Percentiles rank a stretch among this genome's conserved stretches.
phyloP scores from a whole-genome alignment of 1,284 basidiomycete species.

The Mycosarcoma mackinlayi region DNA sequence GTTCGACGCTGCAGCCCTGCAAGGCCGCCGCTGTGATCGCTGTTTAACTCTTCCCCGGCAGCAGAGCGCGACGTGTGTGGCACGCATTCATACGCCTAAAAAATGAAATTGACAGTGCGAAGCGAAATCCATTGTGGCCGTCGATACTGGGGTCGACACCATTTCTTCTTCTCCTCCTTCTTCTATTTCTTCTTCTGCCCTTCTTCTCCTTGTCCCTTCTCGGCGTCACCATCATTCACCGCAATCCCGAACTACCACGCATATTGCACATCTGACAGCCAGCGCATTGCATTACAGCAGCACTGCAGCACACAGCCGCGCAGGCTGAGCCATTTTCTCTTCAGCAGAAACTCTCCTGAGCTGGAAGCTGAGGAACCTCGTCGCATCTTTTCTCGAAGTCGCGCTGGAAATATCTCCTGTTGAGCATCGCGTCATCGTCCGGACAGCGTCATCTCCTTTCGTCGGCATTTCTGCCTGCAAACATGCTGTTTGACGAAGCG shows the following conservation, averaged over 20 bases:
- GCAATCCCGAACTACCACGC: too few species aligned
- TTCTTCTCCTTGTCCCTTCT: not conserved
- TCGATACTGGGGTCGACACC: not conserved
- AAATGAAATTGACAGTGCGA: not conserved
- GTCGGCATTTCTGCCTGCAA: too few species aligned
- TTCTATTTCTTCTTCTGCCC: not conserved
- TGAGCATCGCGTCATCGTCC: too few species aligned
- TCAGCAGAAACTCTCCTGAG: too few species aligned
- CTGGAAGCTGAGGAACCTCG: too few species aligned
- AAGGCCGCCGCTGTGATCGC: not conserved
- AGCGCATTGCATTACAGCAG: slow-evolving; percentile 1
- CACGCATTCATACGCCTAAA: not conserved
- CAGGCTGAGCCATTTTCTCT: too few species aligned
- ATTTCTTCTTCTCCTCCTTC: not conserved
- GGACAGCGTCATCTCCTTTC: too few species aligned
- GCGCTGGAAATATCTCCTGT: too few species aligned
- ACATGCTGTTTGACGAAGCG: slow-evolving; percentile 50
- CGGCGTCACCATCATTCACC: not conserved
- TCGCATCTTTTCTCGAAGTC: slow-evolving; percentile 2
- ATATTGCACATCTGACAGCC: too few species aligned
- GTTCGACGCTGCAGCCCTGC: not conserved
- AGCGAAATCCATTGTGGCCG: not conserved
- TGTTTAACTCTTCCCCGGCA: not conserved
- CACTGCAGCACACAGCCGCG: too few species aligned
- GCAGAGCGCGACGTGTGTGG: not conserved